Evolutionary conservation across 2,329 filamentous ascomycete genomes (phyloP).

Genomic region (Westerdykella aurantiaca): DNA sequence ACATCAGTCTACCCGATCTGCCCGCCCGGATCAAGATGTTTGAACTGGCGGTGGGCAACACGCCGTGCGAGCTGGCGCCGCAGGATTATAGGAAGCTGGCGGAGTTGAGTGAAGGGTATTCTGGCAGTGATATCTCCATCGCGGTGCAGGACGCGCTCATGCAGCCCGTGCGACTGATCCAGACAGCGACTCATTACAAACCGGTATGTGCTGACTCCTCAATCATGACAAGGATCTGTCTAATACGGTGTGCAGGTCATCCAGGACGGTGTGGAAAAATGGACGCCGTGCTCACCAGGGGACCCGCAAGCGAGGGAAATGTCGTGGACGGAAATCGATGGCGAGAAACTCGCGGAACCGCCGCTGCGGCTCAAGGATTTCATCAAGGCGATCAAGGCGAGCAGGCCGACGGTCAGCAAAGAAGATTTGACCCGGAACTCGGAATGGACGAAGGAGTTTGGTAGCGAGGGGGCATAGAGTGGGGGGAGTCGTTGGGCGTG

Average conservation of each 20-base stretch:
- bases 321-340: slow-evolving; percentile 83
- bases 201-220: slow-evolving; percentile 51
- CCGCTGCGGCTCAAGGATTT: slow-evolving; percentile 87
- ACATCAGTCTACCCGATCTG: slow-evolving; percentile 85
- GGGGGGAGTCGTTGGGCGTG: too few relatives aligned
- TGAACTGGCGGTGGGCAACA: slow-evolving; percentile 87
- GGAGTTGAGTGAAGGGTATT: slow-evolving; percentile 84
- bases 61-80: slow-evolving; percentile 73
- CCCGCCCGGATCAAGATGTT: slow-evolving; percentile 92
- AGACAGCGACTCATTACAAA: slow-evolving; percentile 97
- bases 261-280: slow-evolving; percentile 59
- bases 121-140: slow-evolving; percentile 91
- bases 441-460: slow-evolving; percentile 95
- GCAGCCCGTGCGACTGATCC: slow-evolving; percentile 94
- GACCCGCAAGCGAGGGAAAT: slow-evolving; percentile 83
- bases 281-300: slow-evolving; percentile 91
- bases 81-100: slow-evolving; percentile 77
- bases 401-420: slow-evolving; percentile 80
- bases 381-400: slow-evolving; percentile 80
- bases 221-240: too few relatives aligned
- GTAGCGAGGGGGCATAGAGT: slow-evolving; percentile 69
- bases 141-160: slow-evolving; percentile 94
- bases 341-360: slow-evolving; percentile 79
- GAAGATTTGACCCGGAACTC: slow-evolving; percentile 79
- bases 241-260: slow-evolving; percentile 51